Percentiles rank a stretch among this genome's conserved stretches.
These are phyloP conservation scores for Oldenlandia corymbosa DNA, from an alignment of 257 asterid species.

Conservation along the genomic window DNA sequence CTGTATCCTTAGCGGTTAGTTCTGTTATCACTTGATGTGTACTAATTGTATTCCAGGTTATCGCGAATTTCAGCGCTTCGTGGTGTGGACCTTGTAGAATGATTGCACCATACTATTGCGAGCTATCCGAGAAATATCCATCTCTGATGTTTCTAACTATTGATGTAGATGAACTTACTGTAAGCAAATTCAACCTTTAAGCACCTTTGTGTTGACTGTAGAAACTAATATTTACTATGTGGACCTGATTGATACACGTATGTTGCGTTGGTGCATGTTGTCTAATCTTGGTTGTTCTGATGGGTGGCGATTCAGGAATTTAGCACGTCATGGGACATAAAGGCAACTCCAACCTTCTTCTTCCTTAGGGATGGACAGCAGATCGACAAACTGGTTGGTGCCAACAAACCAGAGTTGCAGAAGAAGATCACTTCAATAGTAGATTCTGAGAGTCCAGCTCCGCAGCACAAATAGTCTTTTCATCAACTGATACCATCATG, in stretches of 20 bases:
- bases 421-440: conserved; percentile 59
- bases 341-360: conserved; percentile 99
- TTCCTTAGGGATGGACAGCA: conserved; percentile 78
- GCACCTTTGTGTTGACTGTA: not conserved
- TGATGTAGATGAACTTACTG: conserved; percentile 88
- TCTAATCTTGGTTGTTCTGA: too few relatives aligned
- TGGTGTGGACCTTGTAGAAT: conserved; percentile 98
- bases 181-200: conserved; percentile 37
- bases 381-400: conserved; percentile 93
- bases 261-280: too few relatives aligned
- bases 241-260: not conserved
- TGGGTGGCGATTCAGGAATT: conserved; percentile 96
- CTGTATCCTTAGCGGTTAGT: not conserved
- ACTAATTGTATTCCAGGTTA: conserved; percentile 29
- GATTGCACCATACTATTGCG: conserved; percentile 79
- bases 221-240: not conserved
- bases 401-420: conserved; percentile 90
- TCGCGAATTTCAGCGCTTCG: conserved; percentile 92
- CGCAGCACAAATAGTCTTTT: conserved; percentile 21
- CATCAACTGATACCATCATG: conserved; percentile 9
- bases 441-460: conserved; percentile 37
- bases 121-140: conserved; percentile 78
- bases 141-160: conserved; percentile 71
- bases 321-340: conserved; percentile 93
- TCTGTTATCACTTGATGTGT: conserved; percentile 6